Evolutionary conservation across 1,139 yeast genomes (phyloP).

Genomic region (Suhomyces anneliseae): DNA sequence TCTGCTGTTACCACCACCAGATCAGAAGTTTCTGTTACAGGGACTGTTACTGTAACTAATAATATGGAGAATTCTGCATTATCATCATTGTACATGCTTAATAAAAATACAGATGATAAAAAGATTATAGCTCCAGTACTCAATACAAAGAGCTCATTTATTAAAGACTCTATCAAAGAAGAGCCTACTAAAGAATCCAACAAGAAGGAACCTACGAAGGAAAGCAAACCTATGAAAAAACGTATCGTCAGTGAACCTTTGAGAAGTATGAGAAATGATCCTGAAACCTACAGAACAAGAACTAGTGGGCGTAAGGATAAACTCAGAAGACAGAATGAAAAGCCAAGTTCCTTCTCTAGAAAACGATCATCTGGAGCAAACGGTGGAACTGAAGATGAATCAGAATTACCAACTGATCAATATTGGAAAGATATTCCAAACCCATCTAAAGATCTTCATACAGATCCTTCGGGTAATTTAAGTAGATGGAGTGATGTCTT

Average conservation of each 20-base stretch:
- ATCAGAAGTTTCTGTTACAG: conserved; percentile 32
- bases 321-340: conserved; percentile 4
- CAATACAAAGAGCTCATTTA: conserved; percentile 6
- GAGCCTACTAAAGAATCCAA: background rate
- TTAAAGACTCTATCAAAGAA: background rate
- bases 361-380: conserved; percentile 8
- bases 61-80: conserved; percentile 37
- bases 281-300: background rate
- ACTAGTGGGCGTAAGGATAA: background rate
- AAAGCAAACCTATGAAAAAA: background rate
- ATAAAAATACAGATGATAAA: conserved; percentile 35
- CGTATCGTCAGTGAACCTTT: background rate
- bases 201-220: background rate
- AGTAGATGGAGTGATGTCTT: conserved; percentile 87
- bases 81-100: conserved; percentile 40
- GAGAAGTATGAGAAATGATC: background rate
- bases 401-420: conserved; percentile 20
- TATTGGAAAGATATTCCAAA: conserved; percentile 70
- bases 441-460: conserved; percentile 61
- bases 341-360: conserved; percentile 1
- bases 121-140: conserved; percentile 3
- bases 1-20: conserved; percentile 31
- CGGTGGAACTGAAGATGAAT: conserved; percentile 5
- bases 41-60: conserved; percentile 34
- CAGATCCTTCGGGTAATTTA: conserved; percentile 48